Conservation (phyloP, 164 flowering plant species). For the Nymphaea thermarum region DNA sequence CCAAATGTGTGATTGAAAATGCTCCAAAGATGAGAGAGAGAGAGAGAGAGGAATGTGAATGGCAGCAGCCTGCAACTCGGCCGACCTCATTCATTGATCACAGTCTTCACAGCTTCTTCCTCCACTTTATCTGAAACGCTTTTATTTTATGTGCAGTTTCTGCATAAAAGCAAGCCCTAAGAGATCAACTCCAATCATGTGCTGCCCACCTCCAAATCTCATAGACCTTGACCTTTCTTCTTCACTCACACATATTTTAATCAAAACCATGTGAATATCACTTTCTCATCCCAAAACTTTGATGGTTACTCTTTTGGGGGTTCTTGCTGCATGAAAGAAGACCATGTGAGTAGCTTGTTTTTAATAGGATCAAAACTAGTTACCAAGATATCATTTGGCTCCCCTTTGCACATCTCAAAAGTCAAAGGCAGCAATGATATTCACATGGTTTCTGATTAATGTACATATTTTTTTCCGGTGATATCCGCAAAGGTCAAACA, state of each 20-base stretch:
- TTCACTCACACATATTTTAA: background rate
- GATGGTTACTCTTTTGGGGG: no score
- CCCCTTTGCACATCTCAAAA: no score
- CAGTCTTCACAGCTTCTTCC: background rate
- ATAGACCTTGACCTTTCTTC: background rate
- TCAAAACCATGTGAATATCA: no score
- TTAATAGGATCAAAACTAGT: no score
- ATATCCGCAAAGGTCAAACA: no score
- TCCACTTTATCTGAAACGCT: background rate
- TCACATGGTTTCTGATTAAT: no score
- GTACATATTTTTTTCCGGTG: no score
- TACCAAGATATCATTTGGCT: no score
- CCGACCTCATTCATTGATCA: background rate
- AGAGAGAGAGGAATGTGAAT: background rate
- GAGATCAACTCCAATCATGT: background rate
- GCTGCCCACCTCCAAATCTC: background rate
- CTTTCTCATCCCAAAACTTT: no score
- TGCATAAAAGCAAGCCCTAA: background rate
- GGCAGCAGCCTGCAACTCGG: background rate
- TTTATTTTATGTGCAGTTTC: background rate
- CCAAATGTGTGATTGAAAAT: background rate
- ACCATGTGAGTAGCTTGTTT: no score
- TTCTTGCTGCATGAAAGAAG: no score
- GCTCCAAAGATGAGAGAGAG: background rate
- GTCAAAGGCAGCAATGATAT: no score